phyloP scores from a whole-genome alignment of 352 stramenopile genomes.

The Chrysophaeum taylorii region DNA sequence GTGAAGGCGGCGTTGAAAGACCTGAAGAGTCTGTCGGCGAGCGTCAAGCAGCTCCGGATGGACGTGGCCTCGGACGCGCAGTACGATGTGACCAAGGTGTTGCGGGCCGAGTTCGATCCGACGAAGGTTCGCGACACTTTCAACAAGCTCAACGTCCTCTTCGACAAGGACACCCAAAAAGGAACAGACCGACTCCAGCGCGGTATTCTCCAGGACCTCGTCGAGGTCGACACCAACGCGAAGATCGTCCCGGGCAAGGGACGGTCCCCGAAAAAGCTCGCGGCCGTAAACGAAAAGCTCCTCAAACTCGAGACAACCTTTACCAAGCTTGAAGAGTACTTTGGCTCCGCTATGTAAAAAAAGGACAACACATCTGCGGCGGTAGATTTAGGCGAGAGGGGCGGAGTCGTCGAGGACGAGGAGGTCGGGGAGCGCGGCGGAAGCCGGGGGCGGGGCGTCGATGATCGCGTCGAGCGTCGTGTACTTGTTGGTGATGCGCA shows the following conservation, averaged over 20 bases:
- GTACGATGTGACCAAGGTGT: neutral
- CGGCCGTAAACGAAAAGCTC: neutral
- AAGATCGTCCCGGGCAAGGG: neutral
- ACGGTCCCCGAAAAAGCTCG: neutral
- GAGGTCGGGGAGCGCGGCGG: too few species aligned
- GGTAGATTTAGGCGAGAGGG: too few species aligned
- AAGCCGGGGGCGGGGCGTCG: too few species aligned
- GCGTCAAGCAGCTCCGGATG: neutral
- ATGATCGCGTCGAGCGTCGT: conserved; percentile 16
- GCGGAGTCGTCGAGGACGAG: too few species aligned
- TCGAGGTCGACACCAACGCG: neutral
- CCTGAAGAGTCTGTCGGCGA: neutral
- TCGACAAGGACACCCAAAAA: conserved; percentile 2
- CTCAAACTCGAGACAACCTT: neutral
- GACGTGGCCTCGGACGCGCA: neutral
- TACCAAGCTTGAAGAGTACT: neutral
- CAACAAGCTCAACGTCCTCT: neutral
- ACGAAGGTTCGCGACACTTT: neutral
- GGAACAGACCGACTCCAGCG: neutral
- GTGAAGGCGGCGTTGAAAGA: neutral
- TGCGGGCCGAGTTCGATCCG: neutral
- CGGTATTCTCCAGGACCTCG: neutral
- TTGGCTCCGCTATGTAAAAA: neutral
- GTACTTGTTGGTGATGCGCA: conserved; percentile 24
- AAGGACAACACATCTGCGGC: too few species aligned